Conservation (phyloP, 2,329 filamentous ascomycete genomes). For the Bipolaris bicolor region DNA sequence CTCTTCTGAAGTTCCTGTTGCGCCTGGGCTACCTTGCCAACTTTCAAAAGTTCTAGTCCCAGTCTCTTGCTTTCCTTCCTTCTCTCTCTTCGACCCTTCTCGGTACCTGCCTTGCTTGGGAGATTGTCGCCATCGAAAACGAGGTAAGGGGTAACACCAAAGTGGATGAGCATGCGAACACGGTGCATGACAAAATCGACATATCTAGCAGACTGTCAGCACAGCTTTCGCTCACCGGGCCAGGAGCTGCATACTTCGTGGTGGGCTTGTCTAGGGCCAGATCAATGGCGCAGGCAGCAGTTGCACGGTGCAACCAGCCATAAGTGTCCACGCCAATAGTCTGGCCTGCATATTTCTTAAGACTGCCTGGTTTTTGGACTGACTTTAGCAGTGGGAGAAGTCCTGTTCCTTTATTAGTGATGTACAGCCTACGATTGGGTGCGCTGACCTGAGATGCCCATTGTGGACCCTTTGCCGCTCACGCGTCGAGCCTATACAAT, state of each 20-base stretch:
- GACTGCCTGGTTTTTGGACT: slow-evolving; percentile 84
- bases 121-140: slow-evolving; percentile 96
- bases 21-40: slow-evolving; percentile 81
- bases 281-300: slow-evolving; percentile 87
- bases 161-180: slow-evolving; percentile 92
- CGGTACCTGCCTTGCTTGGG: slow-evolving; percentile 89
- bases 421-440: slow-evolving; percentile 24
- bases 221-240: neutral
- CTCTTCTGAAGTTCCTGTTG: slow-evolving; percentile 90
- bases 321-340: slow-evolving; percentile 96
- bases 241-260: slow-evolving; percentile 67
- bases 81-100: slow-evolving; percentile 74
- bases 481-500: slow-evolving; percentile 35
- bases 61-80: slow-evolving; percentile 77
- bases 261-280: slow-evolving; percentile 88
- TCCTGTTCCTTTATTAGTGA: slow-evolving; percentile 59
- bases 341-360: slow-evolving; percentile 86
- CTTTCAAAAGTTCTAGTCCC: slow-evolving; percentile 79
- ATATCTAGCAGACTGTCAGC: slow-evolving; percentile 64
- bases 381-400: slow-evolving; percentile 92
- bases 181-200: slow-evolving; percentile 89
- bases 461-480: slow-evolving; percentile 38
- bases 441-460: slow-evolving; percentile 50
- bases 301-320: slow-evolving; percentile 96
- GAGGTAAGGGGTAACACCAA: slow-evolving; percentile 90